Evolutionary conservation across 352 stramenopile genomes (phyloP).

Genomic region (Stramenopiles sp.): DNA sequence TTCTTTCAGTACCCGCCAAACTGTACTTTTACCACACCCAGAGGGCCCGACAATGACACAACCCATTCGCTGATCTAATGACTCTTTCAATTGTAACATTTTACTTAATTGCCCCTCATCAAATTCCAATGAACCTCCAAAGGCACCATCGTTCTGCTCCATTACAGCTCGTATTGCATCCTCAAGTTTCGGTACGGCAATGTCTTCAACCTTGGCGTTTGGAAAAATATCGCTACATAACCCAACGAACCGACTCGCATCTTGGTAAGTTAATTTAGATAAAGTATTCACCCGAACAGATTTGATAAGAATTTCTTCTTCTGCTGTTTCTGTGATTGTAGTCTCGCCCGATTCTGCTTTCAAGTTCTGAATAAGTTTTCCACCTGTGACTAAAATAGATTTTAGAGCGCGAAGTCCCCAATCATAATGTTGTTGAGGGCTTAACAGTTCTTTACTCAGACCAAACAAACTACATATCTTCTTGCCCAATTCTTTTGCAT

Average conservation of each 20-base stretch:
- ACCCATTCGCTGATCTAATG: constrained; percentile 61
- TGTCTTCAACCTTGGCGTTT: constrained; percentile 33
- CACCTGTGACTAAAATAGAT: constrained; percentile 56
- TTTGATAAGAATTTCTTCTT: constrained; percentile 66
- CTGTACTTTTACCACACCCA: constrained; percentile 54
- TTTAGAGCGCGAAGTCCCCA: constrained; percentile 62
- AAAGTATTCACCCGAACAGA: constrained; percentile 69
- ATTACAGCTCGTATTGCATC: constrained; percentile 51
- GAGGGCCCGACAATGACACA: constrained; percentile 62
- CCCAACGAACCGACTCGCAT: constrained; percentile 43
- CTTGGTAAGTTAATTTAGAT: constrained; percentile 62
- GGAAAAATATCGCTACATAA: constrained; percentile 69
- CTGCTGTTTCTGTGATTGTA: constrained; percentile 24
- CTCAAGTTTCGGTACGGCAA: constrained; percentile 32
- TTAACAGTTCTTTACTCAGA: constrained; percentile 37
- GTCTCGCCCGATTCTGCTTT: constrained; percentile 12
- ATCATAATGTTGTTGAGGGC: constrained; percentile 57
- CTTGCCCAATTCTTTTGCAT: constrained; percentile 40
- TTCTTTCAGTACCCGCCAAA: constrained; percentile 58
- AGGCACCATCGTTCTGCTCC: constrained; percentile 14
- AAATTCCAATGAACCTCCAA: background rate
- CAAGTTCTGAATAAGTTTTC: constrained; percentile 33
- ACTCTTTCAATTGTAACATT: constrained; percentile 76
- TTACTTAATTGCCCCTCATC: constrained; percentile 59
- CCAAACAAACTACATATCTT: constrained; percentile 64